These are phyloP conservation scores for Kazachstania sp. DNA, from an alignment of 1,139 yeast genomes.

Conservation along the genomic window DNA sequence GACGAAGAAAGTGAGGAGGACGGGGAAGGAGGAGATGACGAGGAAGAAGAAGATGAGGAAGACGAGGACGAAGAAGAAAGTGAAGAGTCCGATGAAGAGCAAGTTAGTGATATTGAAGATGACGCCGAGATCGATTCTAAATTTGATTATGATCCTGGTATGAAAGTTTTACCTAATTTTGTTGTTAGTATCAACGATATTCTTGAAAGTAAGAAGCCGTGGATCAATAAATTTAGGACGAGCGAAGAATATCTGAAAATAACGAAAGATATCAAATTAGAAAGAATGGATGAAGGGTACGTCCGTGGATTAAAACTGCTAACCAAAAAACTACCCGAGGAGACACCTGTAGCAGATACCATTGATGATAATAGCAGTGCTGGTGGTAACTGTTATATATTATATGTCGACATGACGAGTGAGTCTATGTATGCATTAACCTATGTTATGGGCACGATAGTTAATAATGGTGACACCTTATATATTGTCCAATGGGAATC, in stretches of 20 bases:
- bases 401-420: constrained; percentile 76
- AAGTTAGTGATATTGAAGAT: constrained; percentile 32
- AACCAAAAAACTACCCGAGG: constrained; percentile 11
- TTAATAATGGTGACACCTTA: constrained; percentile 76
- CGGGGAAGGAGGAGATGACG: constrained; percentile 27
- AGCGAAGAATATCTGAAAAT: constrained; percentile 3
- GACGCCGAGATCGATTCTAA: constrained; percentile 33
- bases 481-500: constrained; percentile 62
- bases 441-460: constrained; percentile 82
- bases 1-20: constrained; percentile 29
- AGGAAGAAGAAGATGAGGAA: constrained; percentile 16
- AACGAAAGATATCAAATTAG: constrained; percentile 8
- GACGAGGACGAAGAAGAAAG: constrained; percentile 30
- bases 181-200: constrained; percentile 24
- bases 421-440: constrained; percentile 82
- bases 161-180: constrained; percentile 29
- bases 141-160: constrained; percentile 29
- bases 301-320: constrained; percentile 21
- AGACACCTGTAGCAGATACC: constrained; percentile 2
- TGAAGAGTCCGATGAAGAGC: constrained; percentile 32
- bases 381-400: constrained; percentile 37
- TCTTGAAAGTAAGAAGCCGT: constrained; percentile 21
- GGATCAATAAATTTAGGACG: constrained; percentile 21
- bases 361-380: no score
- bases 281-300: constrained; percentile 22